Evolutionary conservation across 2,329 filamentous ascomycete genomes (phyloP).

Genomic region (Paecilomyces fulvus): DNA sequence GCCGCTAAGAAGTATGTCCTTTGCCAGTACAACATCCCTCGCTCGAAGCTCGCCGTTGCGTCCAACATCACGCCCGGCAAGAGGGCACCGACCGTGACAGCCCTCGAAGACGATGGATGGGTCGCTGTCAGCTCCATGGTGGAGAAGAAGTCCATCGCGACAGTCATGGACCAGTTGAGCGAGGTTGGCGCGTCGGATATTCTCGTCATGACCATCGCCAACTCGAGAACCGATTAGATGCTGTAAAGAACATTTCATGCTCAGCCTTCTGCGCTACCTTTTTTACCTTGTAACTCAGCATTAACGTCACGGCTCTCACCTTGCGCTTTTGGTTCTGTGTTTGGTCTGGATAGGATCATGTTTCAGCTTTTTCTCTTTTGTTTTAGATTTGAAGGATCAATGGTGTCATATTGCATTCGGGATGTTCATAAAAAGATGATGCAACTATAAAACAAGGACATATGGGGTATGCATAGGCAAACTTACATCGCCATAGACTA

Average conservation of each 20-base stretch:
- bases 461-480: neutral
- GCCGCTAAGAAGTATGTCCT: conserved; percentile 86
- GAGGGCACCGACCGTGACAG: conserved; percentile 84
- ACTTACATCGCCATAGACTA: too few relatives aligned
- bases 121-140: conserved; percentile 95
- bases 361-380: neutral
- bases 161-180: conserved; percentile 76
- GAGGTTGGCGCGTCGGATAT: conserved; percentile 76
- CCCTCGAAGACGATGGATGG: conserved; percentile 81
- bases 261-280: neutral
- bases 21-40: conserved; percentile 90
- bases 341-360: neutral
- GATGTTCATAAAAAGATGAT: neutral
- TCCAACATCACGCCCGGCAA: conserved; percentile 82
- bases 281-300: neutral
- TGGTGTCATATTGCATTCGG: neutral
- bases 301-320: neutral
- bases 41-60: conserved; percentile 57
- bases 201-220: conserved; percentile 75
- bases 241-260: too few relatives aligned
- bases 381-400: neutral
- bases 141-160: conserved; percentile 73
- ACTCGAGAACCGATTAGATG: conserved; percentile 50
- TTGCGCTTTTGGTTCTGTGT: neutral
- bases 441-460: neutral